A percentile compares a stretch with the other conserved stretches of the same genome.
Conservation (phyloP, 306 rosid species). For the Vigna radiata region DNA sequence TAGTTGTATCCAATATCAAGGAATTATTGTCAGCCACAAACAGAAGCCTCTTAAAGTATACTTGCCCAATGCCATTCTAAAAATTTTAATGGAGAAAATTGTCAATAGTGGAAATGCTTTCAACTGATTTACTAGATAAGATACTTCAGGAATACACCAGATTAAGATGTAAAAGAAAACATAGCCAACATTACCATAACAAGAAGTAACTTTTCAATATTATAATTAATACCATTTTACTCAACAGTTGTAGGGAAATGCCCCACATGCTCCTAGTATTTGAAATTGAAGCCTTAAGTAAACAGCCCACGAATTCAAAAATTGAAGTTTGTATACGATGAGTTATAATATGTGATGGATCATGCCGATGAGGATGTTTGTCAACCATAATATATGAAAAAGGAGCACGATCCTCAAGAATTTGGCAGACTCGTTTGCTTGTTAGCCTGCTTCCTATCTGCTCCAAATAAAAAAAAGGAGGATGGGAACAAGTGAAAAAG, state of each 20-base stretch:
- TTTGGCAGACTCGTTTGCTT: conserved; percentile 81
- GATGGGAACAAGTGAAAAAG: conserved; percentile 11
- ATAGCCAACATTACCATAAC: conserved; percentile 12
- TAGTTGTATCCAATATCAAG: conserved; percentile 36
- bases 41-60: conserved; percentile 5
- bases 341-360: conserved; percentile 89
- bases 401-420: conserved; percentile 80
- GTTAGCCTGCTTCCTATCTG: conserved; percentile 96
- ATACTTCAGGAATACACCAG: conserved; percentile 29
- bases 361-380: conserved; percentile 85
- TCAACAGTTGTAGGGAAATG: conserved; percentile 63
- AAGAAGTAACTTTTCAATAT: conserved; percentile 26
- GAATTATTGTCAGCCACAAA: conserved; percentile 27
- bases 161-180: conserved; percentile 34
- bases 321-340: conserved; percentile 79
- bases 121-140: conserved; percentile 20
- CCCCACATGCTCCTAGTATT: conserved; percentile 60
- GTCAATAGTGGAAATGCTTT: conserved; percentile 22
- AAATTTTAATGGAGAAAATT: conserved; percentile 31
- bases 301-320: conserved; percentile 63
- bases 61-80: not conserved
- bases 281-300: conserved; percentile 61
- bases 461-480: conserved; percentile 39
- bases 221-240: conserved; percentile 67
- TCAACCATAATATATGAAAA: conserved; percentile 87